Conservation (phyloP, 768 basidiomycete species). For the Lentinus brumalis region DNA sequence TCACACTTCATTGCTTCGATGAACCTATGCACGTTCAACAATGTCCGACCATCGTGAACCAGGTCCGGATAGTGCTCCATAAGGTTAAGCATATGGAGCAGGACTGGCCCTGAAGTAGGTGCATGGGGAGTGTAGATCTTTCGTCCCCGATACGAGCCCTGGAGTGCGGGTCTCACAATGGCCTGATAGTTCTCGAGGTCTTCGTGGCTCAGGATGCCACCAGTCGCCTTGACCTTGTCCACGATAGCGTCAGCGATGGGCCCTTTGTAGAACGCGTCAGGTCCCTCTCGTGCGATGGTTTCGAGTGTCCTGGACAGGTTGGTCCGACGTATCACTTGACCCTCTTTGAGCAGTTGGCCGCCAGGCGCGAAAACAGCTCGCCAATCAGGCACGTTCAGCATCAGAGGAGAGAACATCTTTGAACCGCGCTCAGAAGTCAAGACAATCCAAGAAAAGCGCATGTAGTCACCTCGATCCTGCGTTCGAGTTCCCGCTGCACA, state of each 20-base stretch:
- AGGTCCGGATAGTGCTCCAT: constrained; percentile 71
- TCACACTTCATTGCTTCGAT: constrained; percentile 85
- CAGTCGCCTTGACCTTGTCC: constrained; percentile 65
- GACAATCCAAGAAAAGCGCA: background rate
- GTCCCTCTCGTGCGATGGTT: constrained; percentile 72
- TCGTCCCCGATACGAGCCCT: constrained; percentile 74
- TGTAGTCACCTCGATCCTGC: constrained; percentile 60
- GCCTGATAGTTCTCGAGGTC: constrained; percentile 76
- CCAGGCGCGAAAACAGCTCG: constrained; percentile 78
- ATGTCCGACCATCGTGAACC: constrained; percentile 50
- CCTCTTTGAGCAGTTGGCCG: constrained; percentile 70
- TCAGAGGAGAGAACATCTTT: constrained; percentile 46
- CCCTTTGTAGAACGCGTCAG: constrained; percentile 85
- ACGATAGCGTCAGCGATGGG: constrained; percentile 81
- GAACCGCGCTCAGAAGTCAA: constrained; percentile 1
- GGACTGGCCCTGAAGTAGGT: constrained; percentile 86
- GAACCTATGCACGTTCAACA: constrained; percentile 73
- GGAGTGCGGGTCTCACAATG: constrained; percentile 69
- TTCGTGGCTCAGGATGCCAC: constrained; percentile 76
- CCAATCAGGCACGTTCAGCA: constrained; percentile 76
- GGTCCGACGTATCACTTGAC: constrained; percentile 69
- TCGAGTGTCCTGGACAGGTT: constrained; percentile 80
- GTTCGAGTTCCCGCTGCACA: constrained; percentile 75
- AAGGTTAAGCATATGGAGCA: constrained; percentile 90
- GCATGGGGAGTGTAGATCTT: constrained; percentile 85